Conservation (phyloP, 2,329 filamentous ascomycete species). For the Nemania diffusa region DNA sequence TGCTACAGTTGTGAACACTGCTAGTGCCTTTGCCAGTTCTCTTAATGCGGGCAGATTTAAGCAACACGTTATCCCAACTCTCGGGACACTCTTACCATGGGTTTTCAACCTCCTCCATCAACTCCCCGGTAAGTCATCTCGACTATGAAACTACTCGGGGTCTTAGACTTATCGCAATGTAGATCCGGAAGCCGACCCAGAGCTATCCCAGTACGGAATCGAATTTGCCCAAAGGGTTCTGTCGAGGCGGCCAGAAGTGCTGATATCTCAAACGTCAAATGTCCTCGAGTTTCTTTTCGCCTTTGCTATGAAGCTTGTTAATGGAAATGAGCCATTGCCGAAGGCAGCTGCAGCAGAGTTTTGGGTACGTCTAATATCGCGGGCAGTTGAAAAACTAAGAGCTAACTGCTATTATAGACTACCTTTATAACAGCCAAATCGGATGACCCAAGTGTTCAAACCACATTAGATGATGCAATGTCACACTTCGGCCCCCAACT, state of each 20-base stretch:
- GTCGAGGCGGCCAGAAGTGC: slow-evolving; percentile 67
- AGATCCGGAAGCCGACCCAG: slow-evolving; percentile 72
- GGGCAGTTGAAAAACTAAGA: slow-evolving; percentile 1
- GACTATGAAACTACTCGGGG: not conserved
- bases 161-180: slow-evolving; percentile 11
- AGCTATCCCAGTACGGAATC: slow-evolving; percentile 78
- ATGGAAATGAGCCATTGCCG: slow-evolving; percentile 77
- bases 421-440: slow-evolving; percentile 63
- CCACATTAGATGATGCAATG: slow-evolving; percentile 61
- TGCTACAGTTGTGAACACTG: slow-evolving; percentile 75
- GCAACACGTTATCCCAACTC: slow-evolving; percentile 58
- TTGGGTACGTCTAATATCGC: slow-evolving; percentile 65
- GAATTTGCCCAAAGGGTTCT: slow-evolving; percentile 76
- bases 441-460: slow-evolving; percentile 55
- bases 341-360: slow-evolving; percentile 80
- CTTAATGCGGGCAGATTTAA: slow-evolving; percentile 58
- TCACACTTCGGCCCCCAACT: slow-evolving; percentile 70
- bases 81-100: slow-evolving; percentile 68
- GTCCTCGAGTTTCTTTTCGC: slow-evolving; percentile 74
- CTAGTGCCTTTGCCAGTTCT: slow-evolving; percentile 75
- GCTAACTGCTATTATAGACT: slow-evolving; percentile 52
- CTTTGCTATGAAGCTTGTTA: slow-evolving; percentile 76
- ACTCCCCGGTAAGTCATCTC: slow-evolving; percentile 61
- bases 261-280: slow-evolving; percentile 68
- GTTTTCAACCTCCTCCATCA: slow-evolving; percentile 69